These are phyloP conservation scores for Malassezia slooffiae DNA, from an alignment of 1,284 basidiomycete genomes.

Conservation along the genomic window DNA sequence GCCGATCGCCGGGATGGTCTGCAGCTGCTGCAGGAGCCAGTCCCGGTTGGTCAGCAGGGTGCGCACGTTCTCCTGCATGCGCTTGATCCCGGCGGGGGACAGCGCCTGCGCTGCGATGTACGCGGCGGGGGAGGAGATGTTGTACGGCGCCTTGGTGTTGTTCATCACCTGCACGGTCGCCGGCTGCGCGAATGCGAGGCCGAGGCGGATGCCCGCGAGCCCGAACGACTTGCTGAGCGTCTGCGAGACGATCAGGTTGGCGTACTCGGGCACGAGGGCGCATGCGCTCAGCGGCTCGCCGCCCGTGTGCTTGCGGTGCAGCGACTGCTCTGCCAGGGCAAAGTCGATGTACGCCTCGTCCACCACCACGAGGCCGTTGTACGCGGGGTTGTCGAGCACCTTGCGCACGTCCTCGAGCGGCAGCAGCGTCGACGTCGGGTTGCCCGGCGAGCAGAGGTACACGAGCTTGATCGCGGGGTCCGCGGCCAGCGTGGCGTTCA, in stretches of 20 bases:
- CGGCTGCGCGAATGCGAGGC: slow-evolving; percentile 78
- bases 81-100: slow-evolving; percentile 55
- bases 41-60: slow-evolving; percentile 57
- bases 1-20: slow-evolving; percentile 54
- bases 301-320: slow-evolving; percentile 20
- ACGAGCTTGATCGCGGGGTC: slow-evolving; percentile 64
- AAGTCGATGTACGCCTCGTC: slow-evolving; percentile 99
- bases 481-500: slow-evolving; percentile 21
- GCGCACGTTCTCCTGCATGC: slow-evolving; percentile 60
- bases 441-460: slow-evolving; percentile 93
- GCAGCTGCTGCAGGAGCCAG: slow-evolving; percentile 53
- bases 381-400: slow-evolving; percentile 68
- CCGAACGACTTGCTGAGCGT: slow-evolving; percentile 95
- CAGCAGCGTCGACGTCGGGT: slow-evolving; percentile 84
- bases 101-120: slow-evolving; percentile 69
- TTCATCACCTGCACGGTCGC: slow-evolving; percentile 79
- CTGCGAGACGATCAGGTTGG: slow-evolving; percentile 84
- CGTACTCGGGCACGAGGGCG: slow-evolving; percentile 63
- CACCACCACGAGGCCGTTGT: slow-evolving; percentile 81
- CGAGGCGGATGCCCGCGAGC: slow-evolving; percentile 82
- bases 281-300: slow-evolving; percentile 55
- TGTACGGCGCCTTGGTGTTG: slow-evolving; percentile 97
- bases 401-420: slow-evolving; percentile 60
- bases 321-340: slow-evolving; percentile 40
- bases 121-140: slow-evolving; percentile 83